These are phyloP conservation scores for Auriculariales sp. DNA, from an alignment of 768 basidiomycete genomes.

Conservation along the genomic window DNA sequence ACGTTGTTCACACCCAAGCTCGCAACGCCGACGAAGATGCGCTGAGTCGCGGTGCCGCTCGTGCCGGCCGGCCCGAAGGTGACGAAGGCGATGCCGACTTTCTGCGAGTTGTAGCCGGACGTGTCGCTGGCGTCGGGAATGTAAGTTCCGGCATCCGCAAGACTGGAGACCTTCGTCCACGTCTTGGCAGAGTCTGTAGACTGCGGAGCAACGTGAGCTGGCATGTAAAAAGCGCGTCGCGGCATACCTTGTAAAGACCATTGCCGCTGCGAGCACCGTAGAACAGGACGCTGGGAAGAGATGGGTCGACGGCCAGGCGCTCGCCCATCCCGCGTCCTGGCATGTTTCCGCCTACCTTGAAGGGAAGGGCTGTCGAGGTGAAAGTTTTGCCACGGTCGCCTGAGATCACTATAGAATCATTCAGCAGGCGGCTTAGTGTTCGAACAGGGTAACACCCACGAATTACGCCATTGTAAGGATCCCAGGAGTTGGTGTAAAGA, in stretches of 20 bases:
- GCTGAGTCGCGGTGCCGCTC: conserved; percentile 36
- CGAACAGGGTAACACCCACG: conserved; percentile 39
- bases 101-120: conserved; percentile 23
- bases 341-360: conserved; percentile 54
- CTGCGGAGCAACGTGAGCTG: no score
- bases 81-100: conserved; percentile 39
- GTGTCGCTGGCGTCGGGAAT: conserved; percentile 23
- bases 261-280: conserved; percentile 52
- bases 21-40: conserved; percentile 57
- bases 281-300: conserved; percentile 43
- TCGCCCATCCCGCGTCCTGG: conserved; percentile 45
- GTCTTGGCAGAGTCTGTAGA: conserved; percentile 42
- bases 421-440: no score
- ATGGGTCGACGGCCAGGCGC: conserved; percentile 50
- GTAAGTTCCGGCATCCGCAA: conserved; percentile 39
- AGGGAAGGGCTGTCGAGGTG: conserved; percentile 34
- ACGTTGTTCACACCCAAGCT: conserved; percentile 39
- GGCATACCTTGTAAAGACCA: conserved; percentile 54
- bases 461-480: conserved; percentile 51
- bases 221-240: no score
- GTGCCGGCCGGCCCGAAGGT: conserved; percentile 45
- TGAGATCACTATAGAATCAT: no score
- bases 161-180: conserved; percentile 44
- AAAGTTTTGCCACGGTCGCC: conserved; percentile 46
- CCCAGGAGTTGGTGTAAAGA: conserved; percentile 31